A percentile compares a stretch with the other conserved stretches of the same genome.
These are phyloP conservation scores for Agrocybe chaxingu DNA, from an alignment of 768 basidiomycete genomes.

Conservation along the genomic window DNA sequence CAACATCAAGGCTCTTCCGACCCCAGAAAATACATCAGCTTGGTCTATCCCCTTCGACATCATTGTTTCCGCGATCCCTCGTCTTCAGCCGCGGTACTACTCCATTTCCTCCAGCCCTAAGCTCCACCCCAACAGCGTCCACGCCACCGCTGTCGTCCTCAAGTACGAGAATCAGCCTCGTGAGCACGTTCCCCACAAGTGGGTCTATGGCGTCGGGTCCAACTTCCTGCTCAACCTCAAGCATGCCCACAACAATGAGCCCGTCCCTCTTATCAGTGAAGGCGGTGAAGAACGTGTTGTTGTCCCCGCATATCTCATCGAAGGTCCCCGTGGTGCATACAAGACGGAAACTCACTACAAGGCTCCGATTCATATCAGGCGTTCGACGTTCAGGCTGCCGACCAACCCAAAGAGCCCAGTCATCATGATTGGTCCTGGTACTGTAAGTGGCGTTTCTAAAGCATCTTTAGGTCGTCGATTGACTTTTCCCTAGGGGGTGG, in stretches of 20 bases:
- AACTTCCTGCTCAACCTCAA: constrained; percentile 96
- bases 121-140: constrained; percentile 82
- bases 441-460: constrained; percentile 52
- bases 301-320: constrained; percentile 77
- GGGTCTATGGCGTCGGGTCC: constrained; percentile 88
- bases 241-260: constrained; percentile 62
- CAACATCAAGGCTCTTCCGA: constrained; percentile 54
- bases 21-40: constrained; percentile 68
- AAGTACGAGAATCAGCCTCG: constrained; percentile 76
- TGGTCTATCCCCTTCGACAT: constrained; percentile 98
- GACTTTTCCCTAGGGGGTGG: constrained; percentile 71
- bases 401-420: constrained; percentile 98
- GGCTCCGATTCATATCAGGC: constrained; percentile 90
- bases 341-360: constrained; percentile 69
- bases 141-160: constrained; percentile 93
- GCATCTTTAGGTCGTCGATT: constrained; percentile 7
- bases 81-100: constrained; percentile 96
- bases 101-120: constrained; percentile 99
- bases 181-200: constrained; percentile 51
- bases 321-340: constrained; percentile 88
- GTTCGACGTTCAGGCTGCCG: constrained; percentile 95
- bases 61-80: constrained; percentile 88
- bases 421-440: constrained; percentile 99
- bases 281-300: constrained; percentile 35
- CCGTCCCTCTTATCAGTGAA: constrained; percentile 36